Conservation (phyloP, 2,329 filamentous ascomycete genomes). For the Ilyonectria sp. region DNA sequence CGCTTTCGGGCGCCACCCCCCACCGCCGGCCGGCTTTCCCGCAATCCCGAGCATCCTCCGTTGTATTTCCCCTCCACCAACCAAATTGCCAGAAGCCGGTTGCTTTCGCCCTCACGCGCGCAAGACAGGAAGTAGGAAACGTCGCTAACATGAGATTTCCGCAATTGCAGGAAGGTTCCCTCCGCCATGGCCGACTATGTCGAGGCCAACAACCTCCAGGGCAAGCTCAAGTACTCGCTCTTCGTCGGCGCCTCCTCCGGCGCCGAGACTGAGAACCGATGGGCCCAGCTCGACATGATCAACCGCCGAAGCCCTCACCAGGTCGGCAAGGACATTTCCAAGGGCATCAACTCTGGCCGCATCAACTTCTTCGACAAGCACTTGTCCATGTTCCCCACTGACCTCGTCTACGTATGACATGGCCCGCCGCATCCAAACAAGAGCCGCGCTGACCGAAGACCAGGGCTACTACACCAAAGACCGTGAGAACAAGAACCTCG, state of each 20-base stretch:
- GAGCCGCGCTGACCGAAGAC: conserved; percentile 33
- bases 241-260: conserved; percentile 94
- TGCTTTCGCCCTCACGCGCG: neutral
- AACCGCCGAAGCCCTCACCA: conserved; percentile 88
- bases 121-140: conserved; percentile 25
- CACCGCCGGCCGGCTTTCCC: conserved; percentile 16
- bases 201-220: conserved; percentile 87
- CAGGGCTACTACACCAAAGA: conserved; percentile 88
- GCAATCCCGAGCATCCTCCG: conserved; percentile 17
- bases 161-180: conserved; percentile 79
- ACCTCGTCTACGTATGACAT: conserved; percentile 80
- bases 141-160: conserved; percentile 31
- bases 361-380: conserved; percentile 97
- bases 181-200: conserved; percentile 90
- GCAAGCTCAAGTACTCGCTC: conserved; percentile 86
- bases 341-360: conserved; percentile 89
- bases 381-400: conserved; percentile 90
- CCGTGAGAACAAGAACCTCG: conserved; percentile 79
- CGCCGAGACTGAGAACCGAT: conserved; percentile 91
- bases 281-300: conserved; percentile 93
- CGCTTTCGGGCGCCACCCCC: conserved; percentile 15
- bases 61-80: conserved; percentile 6
- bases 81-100: neutral
- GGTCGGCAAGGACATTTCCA: conserved; percentile 90
- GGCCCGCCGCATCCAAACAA: neutral